Base-by-base conservation (phyloP, 106 monocot species). In the Dendrobium catenatum region DNA sequence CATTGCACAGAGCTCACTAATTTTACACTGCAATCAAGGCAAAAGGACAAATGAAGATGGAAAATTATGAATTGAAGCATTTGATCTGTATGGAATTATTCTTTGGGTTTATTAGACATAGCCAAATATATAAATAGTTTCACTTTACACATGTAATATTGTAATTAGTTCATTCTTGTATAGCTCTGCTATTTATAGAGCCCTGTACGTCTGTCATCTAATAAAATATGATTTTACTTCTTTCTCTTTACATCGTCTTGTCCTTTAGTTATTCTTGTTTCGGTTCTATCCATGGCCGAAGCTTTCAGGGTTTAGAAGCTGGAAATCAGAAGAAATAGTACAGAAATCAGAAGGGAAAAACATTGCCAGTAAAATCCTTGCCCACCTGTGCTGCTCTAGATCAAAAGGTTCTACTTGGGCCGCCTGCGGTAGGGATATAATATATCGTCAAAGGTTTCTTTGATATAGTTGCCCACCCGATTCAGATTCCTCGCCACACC, bases 391-490 rank as follows among this genome's bases (percentile, higher is more conserved):
- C 33, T 33, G 15, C 5, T 40, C 40, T 15, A 13, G 1, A 24
- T 72, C 72, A 15, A 72, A 4, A 19, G 43, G 20, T 42, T 7
- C 79, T 93, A 91, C 74, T 94, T 94, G 41, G 91, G 89, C 29
- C 86, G 87, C 61, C 89, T 75, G 68, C 91, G 83, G 58, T 94
- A 90, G 6, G 89, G 87, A 51, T 89, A 93, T 49, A 93, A 47
- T 66, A 90, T 89, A 82, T 91, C 91, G 26, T 93, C 93, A 13
- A 93, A 40, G 68, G 83, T 87, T 27, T 87, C 84, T 81, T 93
- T 93, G 44, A 93, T 68, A 56, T 86, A 88, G 84, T 79, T 86
- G 24, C 87, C 93, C 29, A 82, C 90, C 77, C 83, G 83, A 42
- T 87, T 55, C 24, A 93, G 79, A 81, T 94, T 94, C 77, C 77